A percentile compares a stretch with the other conserved stretches of the same genome.
Conservation (phyloP, 1,284 basidiomycete species). For the Microbotryum intermedium region DNA sequence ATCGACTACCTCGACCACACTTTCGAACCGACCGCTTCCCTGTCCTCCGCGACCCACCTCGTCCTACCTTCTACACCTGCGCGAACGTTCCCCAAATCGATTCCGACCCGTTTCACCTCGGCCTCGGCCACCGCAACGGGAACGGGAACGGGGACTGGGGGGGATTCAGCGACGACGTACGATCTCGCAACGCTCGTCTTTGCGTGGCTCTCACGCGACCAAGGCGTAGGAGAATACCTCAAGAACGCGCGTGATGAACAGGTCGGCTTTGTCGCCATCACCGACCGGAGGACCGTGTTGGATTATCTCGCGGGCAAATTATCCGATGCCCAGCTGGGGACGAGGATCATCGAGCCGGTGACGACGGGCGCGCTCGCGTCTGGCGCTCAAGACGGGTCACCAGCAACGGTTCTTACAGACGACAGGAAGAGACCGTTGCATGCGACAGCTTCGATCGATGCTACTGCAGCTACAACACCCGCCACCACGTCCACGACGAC, state of each 20-base stretch:
- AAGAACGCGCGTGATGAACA: conserved; percentile 67
- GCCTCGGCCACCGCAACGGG: conserved; percentile 42
- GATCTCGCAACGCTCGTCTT: conserved; percentile 70
- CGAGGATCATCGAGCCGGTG: no score
- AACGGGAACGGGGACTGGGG: no score
- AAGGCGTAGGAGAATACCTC: conserved; percentile 72
- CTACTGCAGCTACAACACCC: neutral
- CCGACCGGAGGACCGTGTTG: conserved; percentile 70
- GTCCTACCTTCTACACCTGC: conserved; percentile 8
- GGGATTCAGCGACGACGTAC: conserved; percentile 56
- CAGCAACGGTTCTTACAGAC: neutral
- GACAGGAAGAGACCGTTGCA: conserved; percentile 3
- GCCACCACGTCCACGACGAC: no score
- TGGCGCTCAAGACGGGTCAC: no score
- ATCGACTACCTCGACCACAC: no score
- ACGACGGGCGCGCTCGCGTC: no score
- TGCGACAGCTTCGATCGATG: conserved; percentile 32
- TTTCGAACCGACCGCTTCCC: neutral
- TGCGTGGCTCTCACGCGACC: conserved; percentile 65
- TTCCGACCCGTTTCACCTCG: conserved; percentile 56
- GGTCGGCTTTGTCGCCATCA: conserved; percentile 66
- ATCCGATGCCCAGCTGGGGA: no score
- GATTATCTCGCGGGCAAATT: conserved; percentile 68
- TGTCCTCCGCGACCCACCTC: conserved; percentile 15
- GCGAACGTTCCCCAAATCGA: conserved; percentile 52